Evolutionary conservation across 2,329 filamentous ascomycete species (phyloP), one percentile per base, ranked within the genome.

Genomic region (Calonectria fujianensis): DNA sequence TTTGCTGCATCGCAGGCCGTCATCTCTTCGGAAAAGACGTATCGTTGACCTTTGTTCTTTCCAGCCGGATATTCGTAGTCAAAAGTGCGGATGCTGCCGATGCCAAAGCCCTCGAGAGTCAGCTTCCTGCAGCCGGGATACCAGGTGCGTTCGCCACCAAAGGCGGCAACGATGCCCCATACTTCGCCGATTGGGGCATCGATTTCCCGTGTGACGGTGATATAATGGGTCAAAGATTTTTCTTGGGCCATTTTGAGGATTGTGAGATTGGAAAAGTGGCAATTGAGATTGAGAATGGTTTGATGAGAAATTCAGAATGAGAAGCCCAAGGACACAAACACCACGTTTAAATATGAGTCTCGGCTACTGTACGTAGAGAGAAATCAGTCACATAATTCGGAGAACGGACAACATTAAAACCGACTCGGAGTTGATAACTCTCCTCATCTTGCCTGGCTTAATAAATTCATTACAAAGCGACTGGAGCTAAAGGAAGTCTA

Each of bases 11-110:
- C 67, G 10, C 24, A 27, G 18, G 35, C 52, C 1, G 67, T 69
- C 67, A 69, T 37, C 24, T 69, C 67, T 27, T 69, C 67, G 2
- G 67, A 69, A 39, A 69, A 69, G 10, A 20, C 14, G 29, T 69
- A 69, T 13, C 67, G 8, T 37, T 69, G 24, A 39, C 67, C 67
- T 27, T 69, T 69, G 20, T 61, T 29, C 41, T 69, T n/a, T 29
- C 67, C 67, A n/a, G 37, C 52, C 8, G 67, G 67, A 20, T 61
- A 59, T 35, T 69, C 67, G 29, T 69, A 69, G 5, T 69, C 67
- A 24, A 69, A 69, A 4, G 67, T 69, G n/a, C 67, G 67, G 27
- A 61, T 13, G 27, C 51, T 69, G 11, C 67, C 67, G 29, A 61
- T 32, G 3, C 67, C 67, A 14, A 69, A 69, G 10, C 51, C 67